Evolutionary conservation across 176 grass and related monocot species (phyloP), one percentile per base, ranked within the genome.

Genomic region (Oryza glaberrima): DNA sequence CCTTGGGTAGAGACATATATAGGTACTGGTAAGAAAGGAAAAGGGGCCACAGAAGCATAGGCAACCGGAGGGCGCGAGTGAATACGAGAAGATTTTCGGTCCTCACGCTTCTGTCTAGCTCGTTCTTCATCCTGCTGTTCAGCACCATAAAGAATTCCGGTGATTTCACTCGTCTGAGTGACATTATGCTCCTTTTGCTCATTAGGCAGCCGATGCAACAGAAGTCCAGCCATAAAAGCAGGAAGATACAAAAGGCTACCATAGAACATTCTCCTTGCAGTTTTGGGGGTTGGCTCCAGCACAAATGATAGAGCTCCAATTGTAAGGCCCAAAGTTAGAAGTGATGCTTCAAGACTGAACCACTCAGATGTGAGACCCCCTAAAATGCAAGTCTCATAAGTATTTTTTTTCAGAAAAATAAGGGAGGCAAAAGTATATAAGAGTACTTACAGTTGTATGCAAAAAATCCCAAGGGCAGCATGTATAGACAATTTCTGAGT

Each of bases 181-280:
- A 83, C 87, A 25, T 72, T 69, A 28, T 83, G 72, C 51, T 77
- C 67, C 36, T 86, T 83, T 67, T 93, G 85, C 71, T 90, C 71
- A 2, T 87, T 94, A 12, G 93, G 96, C 11, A 83, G 56, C 35
- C 96, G 81, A 77, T 98, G 96, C 69, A 98, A 63, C 51, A 98
- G 77, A 82, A 98, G 88, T 65, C 93, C 96, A 75, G 85, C 90
- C 96, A 98, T 98, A 41, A 98, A 94, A 83, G 94, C 73, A 77
- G 96, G 96, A 73, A 98, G 93, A 86, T 98, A 98, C 43, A 98
- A 58, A 4, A 98, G 96, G 54, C 96, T 98, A 11, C 87, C 93
- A 77, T 90, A 81, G 90, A 95, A 98, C 93, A 98, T 98, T 67
- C 89, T 92, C 78, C 93, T 95, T 14, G 96, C 96, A 89, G 78